Evolutionary conservation across 2,329 filamentous ascomycete genomes (phyloP), one percentile per base, ranked within the genome.

Genomic region (Scopulariopsis brevicaulis): DNA sequence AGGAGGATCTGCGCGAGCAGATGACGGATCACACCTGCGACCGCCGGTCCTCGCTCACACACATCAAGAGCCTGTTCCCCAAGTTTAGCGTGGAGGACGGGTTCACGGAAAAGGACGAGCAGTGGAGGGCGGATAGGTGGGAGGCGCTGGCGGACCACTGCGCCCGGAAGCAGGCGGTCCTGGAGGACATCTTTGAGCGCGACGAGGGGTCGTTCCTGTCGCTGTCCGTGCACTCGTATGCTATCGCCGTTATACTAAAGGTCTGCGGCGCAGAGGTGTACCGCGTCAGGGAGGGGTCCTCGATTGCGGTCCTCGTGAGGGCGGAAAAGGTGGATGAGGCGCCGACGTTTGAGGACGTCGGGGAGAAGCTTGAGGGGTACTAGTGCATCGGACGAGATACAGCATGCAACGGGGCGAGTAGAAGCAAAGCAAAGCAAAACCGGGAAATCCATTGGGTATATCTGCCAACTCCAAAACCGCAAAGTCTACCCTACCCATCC

Each of bases 21-120:
- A 74, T 83, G 59, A 82, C 79, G 10, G 72, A 78, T 57, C 83
- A 86, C 65, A 85, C 82, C 0, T 86, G 83, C 65, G 82, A 86
- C 65, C 74, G 78, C 18, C 73, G 83, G 18, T 76, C 75, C 55
- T 66, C 70, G 8, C 73, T 71, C 51, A 70, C 73, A 0, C 77
- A 71, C 65, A 82, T 86, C 60, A 67, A 68, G 1, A 60, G 70
- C 15, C 69, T 72, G 35, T 84, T 79, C 60, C 81, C 81, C 0
- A 65, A 64, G 22, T 84, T 76, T 64, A 62, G 60, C 2, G 73
- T 85, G 52, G 82, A 85, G 65, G 67, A 71, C 0, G 77, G 77
- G 0, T 80, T 86, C 53, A 64, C 71, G 20, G 83, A 86, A 62
- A 64, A 75, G 3, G 84, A 86, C 63, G 70, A 73, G 59, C 71